phyloP scores from a whole-genome alignment of 345 rosid species.

The Hibiscus tridactylites region DNA sequence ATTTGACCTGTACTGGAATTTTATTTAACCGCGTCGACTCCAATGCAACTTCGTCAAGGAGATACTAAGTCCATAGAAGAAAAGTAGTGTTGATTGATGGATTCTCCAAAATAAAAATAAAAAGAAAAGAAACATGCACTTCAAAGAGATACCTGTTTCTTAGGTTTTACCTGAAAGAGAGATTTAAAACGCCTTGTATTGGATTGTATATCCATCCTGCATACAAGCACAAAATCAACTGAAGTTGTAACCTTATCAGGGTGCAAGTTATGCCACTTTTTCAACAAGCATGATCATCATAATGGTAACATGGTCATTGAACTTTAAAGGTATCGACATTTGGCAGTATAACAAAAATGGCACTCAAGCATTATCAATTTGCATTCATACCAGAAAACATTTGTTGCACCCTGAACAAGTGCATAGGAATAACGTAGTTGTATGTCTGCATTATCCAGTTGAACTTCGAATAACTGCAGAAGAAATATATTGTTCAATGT shows the following conservation, averaged over 20 bases:
- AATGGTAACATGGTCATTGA: neutral
- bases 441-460: conserved; percentile 59
- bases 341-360: neutral
- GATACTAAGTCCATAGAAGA: conserved; percentile 46
- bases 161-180: conserved; percentile 51
- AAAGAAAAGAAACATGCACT: neutral
- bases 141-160: neutral
- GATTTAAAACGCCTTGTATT: conserved; percentile 73
- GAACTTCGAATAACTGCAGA: conserved; percentile 81
- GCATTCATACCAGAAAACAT: conserved; percentile 82
- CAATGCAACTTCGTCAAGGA: conserved; percentile 82
- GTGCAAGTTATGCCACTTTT: neutral
- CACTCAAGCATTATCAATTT: conserved; percentile 8
- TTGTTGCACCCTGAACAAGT: conserved; percentile 93
- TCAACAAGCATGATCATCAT: conserved; percentile 1
- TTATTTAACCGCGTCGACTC: conserved; percentile 49
- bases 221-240: neutral
- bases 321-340: neutral
- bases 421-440: conserved; percentile 93
- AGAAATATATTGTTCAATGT: conserved; percentile 4
- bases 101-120: neutral
- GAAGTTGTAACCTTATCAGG: neutral
- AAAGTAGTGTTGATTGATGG: neutral
- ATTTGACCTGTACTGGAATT: conserved; percentile 74
- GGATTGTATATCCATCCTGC: conserved; percentile 95